Evolutionary conservation across 768 basidiomycete genomes (phyloP).

Genomic region (Lactarius deliciosus): DNA sequence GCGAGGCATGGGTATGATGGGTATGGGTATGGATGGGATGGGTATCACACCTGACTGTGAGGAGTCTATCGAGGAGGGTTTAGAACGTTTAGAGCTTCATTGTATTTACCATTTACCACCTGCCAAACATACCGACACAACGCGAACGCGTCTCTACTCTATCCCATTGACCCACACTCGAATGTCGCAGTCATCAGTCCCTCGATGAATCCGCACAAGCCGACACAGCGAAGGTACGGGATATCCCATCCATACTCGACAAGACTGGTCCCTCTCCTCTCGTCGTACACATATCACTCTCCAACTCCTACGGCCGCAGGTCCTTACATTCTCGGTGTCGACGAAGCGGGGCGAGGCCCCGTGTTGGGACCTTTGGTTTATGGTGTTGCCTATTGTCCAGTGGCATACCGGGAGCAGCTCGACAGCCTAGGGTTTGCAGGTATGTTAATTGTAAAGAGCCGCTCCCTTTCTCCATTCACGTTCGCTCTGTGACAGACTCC

Average conservation of each 20-base stretch:
- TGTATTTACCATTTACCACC: background rate
- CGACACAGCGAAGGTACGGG: background rate
- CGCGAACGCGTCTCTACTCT: conserved; percentile 25
- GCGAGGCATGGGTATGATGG: conserved; percentile 21
- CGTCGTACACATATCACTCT: conserved; percentile 80
- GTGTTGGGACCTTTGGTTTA: conserved; percentile 96
- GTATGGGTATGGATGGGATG: conserved; percentile 31
- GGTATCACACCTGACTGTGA: conserved; percentile 29
- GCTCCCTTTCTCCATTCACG: background rate
- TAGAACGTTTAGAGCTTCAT: background rate
- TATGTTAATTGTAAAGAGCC: conserved; percentile 35
- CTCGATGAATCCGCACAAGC: conserved; percentile 4
- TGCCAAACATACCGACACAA: conserved; percentile 26
- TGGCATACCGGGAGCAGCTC: conserved; percentile 68
- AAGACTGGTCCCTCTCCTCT: conserved; percentile 56
- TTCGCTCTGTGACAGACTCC: conserved; percentile 60
- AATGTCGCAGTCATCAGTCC: conserved; percentile 18
- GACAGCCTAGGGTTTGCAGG: conserved; percentile 90
- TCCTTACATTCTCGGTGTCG: conserved; percentile 95
- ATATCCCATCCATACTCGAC: conserved; percentile 57
- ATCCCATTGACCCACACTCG: background rate
- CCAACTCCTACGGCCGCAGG: conserved; percentile 65
- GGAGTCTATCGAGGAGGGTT: conserved; percentile 26
- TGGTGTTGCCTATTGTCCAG: conserved; percentile 90
- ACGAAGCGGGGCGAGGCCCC: conserved; percentile 96